phyloP scores from a whole-genome alignment of 345 rosid genomes.

The Eutrema yunnanense region DNA sequence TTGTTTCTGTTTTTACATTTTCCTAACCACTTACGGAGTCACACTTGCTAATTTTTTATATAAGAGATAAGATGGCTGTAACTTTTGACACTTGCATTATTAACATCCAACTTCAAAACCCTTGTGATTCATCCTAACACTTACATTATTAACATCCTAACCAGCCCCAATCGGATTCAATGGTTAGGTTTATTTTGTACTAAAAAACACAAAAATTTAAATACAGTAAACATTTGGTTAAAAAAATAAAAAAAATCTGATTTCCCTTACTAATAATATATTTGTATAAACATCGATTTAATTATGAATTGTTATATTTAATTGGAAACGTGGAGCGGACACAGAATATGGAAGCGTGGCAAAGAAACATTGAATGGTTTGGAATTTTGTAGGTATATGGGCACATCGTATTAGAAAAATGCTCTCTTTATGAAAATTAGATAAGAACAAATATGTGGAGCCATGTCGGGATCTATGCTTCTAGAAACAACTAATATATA shows the following conservation, averaged over 20 bases:
- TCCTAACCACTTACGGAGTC: not conserved
- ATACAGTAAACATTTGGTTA: too few relatives aligned
- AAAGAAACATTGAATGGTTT: not conserved
- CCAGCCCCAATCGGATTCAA: too few relatives aligned
- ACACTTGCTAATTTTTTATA: not conserved
- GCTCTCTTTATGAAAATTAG: not conserved
- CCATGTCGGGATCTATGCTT: constrained; percentile 14
- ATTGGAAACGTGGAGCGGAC: constrained; percentile 11
- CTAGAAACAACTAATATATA: not conserved
- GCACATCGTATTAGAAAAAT: not conserved
- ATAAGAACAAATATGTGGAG: constrained; percentile 21
- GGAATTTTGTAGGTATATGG: constrained; percentile 9
- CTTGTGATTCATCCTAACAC: not conserved
- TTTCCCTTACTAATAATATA: too few relatives aligned
- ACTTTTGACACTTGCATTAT: not conserved
- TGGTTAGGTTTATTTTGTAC: too few relatives aligned
- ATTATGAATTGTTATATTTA: too few relatives aligned
- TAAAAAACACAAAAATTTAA: too few relatives aligned
- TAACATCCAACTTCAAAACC: not conserved
- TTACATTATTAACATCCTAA: too few relatives aligned
- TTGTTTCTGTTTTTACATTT: not conserved
- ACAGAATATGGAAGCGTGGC: not conserved
- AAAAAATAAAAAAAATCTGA: too few relatives aligned
- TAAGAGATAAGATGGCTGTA: not conserved
- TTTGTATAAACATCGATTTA: too few relatives aligned